Conservation (phyloP, 2,329 filamentous ascomycete genomes). For the Decorospora gaudefroyi region DNA sequence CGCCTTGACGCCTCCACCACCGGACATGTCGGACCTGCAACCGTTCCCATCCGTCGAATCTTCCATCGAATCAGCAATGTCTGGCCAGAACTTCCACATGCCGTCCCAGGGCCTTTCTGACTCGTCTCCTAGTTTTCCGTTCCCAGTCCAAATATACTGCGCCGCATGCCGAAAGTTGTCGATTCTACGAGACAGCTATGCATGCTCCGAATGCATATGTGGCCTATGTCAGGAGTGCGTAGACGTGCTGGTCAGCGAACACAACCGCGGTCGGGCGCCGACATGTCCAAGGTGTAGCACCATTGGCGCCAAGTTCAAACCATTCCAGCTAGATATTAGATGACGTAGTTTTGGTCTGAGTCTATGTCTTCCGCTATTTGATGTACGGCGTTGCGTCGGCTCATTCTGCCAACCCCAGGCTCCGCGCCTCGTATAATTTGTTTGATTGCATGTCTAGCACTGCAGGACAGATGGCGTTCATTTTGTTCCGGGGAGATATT, state of each 20-base stretch:
- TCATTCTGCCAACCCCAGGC: slow-evolving; percentile 3
- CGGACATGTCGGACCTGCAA: slow-evolving; percentile 56
- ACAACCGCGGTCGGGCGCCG: slow-evolving; percentile 68
- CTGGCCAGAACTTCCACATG: slow-evolving; percentile 68
- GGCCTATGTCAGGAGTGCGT: slow-evolving; percentile 89
- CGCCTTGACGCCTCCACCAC: slow-evolving; percentile 77
- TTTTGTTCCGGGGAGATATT: slow-evolving; percentile 14
- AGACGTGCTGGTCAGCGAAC: slow-evolving; percentile 75
- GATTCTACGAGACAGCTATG: slow-evolving; percentile 80
- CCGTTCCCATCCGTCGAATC: slow-evolving; percentile 91
- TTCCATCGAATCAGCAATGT: slow-evolving; percentile 70
- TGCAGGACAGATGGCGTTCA: slow-evolving; percentile 27
- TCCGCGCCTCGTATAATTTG: slow-evolving; percentile 9
- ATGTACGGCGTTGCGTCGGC: slow-evolving; percentile 19
- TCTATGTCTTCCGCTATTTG: slow-evolving; percentile 14
- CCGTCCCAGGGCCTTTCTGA: slow-evolving; percentile 56
- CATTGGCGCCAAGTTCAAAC: slow-evolving; percentile 79
- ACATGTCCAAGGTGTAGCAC: slow-evolving; percentile 78
- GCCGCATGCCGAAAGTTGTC: slow-evolving; percentile 81
- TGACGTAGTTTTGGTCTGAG: slow-evolving; percentile 49
- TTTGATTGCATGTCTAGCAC: slow-evolving; percentile 21
- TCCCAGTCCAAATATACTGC: slow-evolving; percentile 82
- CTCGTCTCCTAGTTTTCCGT: slow-evolving; percentile 61
- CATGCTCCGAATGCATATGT: slow-evolving; percentile 95
- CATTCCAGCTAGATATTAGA: slow-evolving; percentile 81